Conservation (phyloP, 176 grass and related monocot genomes). For the Carex kokanica region DNA sequence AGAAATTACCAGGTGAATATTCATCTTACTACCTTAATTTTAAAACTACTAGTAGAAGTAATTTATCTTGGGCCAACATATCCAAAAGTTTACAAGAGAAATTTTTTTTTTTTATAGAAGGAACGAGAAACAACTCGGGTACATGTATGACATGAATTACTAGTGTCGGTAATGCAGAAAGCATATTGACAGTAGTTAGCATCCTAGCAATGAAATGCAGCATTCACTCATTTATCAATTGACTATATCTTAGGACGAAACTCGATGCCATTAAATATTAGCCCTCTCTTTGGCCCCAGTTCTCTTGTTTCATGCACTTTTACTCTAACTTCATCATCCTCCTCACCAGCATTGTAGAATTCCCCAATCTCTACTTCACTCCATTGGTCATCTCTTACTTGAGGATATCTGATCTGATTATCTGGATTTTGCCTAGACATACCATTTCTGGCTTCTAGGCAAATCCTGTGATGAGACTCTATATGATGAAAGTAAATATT, state of each 20-base stretch:
- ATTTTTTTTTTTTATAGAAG: too few relatives aligned
- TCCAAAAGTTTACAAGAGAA: too few relatives aligned
- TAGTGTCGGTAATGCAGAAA: too few relatives aligned
- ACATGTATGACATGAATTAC: too few relatives aligned
- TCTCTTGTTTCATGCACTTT: background rate
- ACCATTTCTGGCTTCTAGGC: background rate
- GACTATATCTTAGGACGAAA: background rate
- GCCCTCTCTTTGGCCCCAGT: background rate
- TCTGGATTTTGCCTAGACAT: background rate
- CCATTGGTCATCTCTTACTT: constrained; percentile 15
- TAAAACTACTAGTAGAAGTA: too few relatives aligned
- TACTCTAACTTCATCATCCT: background rate
- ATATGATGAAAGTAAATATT: background rate
- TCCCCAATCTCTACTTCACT: background rate
- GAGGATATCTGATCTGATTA: background rate
- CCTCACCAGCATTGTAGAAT: background rate
- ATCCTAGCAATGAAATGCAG: too few relatives aligned
- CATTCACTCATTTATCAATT: too few relatives aligned
- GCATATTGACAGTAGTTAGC: too few relatives aligned
- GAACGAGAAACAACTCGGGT: too few relatives aligned
- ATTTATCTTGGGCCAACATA: too few relatives aligned
- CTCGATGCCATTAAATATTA: constrained; percentile 1
- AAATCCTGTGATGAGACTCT: background rate
- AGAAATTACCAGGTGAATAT: too few relatives aligned
- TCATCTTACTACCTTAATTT: too few relatives aligned